Percentiles rank a stretch among this genome's conserved stretches.
These are phyloP conservation scores for Fusarium sp. DNA, from an alignment of 2,329 filamentous ascomycete genomes.

Conservation along the genomic window DNA sequence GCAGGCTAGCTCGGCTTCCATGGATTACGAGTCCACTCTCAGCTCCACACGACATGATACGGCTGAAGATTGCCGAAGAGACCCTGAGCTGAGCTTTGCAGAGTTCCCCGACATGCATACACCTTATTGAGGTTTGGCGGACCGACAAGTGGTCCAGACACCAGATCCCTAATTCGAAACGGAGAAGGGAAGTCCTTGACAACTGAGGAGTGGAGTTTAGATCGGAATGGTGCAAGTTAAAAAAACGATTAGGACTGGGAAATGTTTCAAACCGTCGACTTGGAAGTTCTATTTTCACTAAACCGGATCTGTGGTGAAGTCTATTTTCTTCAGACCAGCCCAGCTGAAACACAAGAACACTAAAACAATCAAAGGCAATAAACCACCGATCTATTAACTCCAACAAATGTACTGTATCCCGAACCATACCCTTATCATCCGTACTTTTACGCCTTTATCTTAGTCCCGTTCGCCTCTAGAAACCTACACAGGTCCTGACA, in stretches of 20 bases:
- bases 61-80: background rate
- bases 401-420: background rate
- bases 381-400: background rate
- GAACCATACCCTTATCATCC: background rate
- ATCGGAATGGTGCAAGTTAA: background rate
- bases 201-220: background rate
- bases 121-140: too few relatives aligned
- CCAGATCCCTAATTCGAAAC: background rate
- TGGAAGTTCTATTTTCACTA: background rate
- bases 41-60: background rate
- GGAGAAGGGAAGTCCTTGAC: background rate
- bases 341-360: background rate
- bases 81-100: background rate
- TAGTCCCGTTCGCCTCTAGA: background rate
- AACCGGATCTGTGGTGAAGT: background rate
- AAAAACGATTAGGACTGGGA: background rate
- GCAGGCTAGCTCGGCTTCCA: background rate
- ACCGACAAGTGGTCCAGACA: background rate
- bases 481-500: conserved; percentile 27
- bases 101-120: accelerated
- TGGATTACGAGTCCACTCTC: background rate
- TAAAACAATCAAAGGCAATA: too few relatives aligned
- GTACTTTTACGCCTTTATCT: background rate
- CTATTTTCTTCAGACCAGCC: background rate
- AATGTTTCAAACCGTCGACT: background rate